Percentiles rank a stretch among this genome's conserved stretches.
Evolutionary conservation across 495 filamentous ascomycete genomes (phyloP).

Genomic region (Friedmanniomyces simplex): DNA sequence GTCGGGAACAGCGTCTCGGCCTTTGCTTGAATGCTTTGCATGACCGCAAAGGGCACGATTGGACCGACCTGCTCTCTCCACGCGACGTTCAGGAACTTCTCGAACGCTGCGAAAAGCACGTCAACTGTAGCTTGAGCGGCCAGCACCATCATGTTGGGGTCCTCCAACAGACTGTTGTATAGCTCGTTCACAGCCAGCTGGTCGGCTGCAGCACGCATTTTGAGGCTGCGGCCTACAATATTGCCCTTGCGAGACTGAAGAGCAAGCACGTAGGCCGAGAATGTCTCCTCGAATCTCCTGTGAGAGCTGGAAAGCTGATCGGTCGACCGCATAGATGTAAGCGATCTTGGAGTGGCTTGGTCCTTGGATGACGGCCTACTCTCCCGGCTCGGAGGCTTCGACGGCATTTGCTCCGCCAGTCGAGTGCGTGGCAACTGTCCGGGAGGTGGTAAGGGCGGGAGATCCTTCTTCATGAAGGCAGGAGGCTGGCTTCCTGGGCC

Average conservation of each 20-base stretch:
- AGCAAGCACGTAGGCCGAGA: conserved; percentile 71
- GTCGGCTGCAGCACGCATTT: conserved; percentile 59
- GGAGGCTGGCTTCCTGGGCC: conserved; percentile 19
- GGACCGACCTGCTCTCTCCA: conserved; percentile 86
- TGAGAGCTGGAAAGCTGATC: conserved; percentile 43
- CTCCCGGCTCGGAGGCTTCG: conserved; percentile 19
- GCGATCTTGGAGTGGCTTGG: conserved; percentile 22
- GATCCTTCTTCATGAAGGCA: conserved; percentile 18
- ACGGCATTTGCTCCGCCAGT: neutral
- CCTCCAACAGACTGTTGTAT: conserved; percentile 79
- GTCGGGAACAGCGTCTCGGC: conserved; percentile 59
- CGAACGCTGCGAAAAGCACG: conserved; percentile 86
- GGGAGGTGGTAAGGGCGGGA: conserved; percentile 16
- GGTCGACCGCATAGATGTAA: conserved; percentile 16
- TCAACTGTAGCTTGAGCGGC: conserved; percentile 71
- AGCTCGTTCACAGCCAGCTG: conserved; percentile 76
- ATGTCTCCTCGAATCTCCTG: conserved; percentile 70
- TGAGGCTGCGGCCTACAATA: conserved; percentile 64
- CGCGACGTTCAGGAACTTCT: conserved; percentile 80
- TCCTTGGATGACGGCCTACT: conserved; percentile 17
- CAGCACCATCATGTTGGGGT: conserved; percentile 61
- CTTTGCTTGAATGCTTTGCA: conserved; percentile 61
- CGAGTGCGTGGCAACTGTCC: conserved; percentile 1
- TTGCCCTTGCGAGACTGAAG: conserved; percentile 77
- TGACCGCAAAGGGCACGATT: conserved; percentile 52